Evolutionary conservation across 495 filamentous ascomycete genomes (phyloP), one percentile per base, ranked within the genome.

Genomic region (Trichoderma asperelloides): DNA sequence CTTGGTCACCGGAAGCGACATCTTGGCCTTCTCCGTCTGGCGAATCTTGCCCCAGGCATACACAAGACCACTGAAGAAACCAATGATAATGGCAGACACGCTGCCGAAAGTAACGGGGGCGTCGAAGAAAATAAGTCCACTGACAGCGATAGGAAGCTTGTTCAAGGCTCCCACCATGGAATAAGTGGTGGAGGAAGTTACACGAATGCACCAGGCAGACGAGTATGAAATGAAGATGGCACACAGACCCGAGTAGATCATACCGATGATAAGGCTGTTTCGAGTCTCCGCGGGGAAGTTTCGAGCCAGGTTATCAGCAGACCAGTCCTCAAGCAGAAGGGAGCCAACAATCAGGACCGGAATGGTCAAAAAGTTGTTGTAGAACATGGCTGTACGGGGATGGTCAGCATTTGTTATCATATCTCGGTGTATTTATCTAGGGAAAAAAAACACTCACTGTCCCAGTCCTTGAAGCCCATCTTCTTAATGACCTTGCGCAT

Each of bases 391-490:
- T 98, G 70, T 16, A 7, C 21, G 30, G 43, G 25, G 63, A 33
- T 16, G 71, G 33, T 81, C 73, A 84, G 79, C 69, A 70, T 60
- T 43, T 30, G 66, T 16, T n/a, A 23, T 30, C 33, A 21, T 62
- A 49, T 60, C 27, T 60, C 25, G 45, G 40, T 27, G 25, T 30
- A 11, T 41, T 15, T 41, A 41, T n/a, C 3, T 6, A 18, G 27
- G 33, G 18, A 37, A 13, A 0, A 7, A 25, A 0, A 7, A 25
- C 21, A 86, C 94, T 79, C 86, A 97, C 93, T 96, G 78, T 99
- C 95, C 80, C 96, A 97, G 74, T 99, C 95, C 82, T 97, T 97
- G 80, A 99, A 98, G 84, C 97, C 97, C 78, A 96, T 98, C 81
- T 96, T 85, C 87, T 98, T 98, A 74, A 98, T 98, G 66, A 96